Percentiles rank a stretch among this genome's conserved stretches.
Evolutionary conservation across 306 rosid species (phyloP).

Genomic region (Glycine tomentella): DNA sequence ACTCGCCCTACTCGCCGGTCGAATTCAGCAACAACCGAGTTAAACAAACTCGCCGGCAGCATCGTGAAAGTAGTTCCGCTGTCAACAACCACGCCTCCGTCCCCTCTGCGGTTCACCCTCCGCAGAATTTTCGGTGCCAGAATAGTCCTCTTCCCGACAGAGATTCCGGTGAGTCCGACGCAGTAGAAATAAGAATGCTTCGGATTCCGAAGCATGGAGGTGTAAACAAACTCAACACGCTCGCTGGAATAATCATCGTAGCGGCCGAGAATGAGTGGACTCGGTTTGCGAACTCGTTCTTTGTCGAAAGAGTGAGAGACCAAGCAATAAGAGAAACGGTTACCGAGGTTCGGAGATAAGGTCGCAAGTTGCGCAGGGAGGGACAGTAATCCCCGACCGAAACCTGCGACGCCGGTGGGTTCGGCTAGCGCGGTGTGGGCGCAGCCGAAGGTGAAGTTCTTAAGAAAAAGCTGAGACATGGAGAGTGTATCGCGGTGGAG

Average conservation of each 20-base stretch:
- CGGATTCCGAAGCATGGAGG: conserved; percentile 78
- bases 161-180: conserved; percentile 72
- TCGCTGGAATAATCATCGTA: conserved; percentile 25
- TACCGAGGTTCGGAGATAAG: conserved; percentile 73
- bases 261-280: conserved; percentile 88
- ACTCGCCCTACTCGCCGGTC: conserved; percentile 66
- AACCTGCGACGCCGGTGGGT: conserved; percentile 94
- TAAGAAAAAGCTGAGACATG: conserved; percentile 58
- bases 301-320: conserved; percentile 83
- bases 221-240: conserved; percentile 60
- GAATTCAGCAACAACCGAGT: conserved; percentile 74
- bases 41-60: conserved; percentile 72
- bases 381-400: conserved; percentile 82
- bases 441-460: conserved; percentile 87
- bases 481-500: conserved; percentile 64
- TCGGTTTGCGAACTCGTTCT: conserved; percentile 68
- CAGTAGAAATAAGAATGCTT: conserved; percentile 88
- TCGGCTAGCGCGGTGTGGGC: conserved; percentile 89
- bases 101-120: conserved; percentile 63
- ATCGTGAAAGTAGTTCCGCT: conserved; percentile 94
- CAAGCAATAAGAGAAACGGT: conserved; percentile 84
- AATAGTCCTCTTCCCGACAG: conserved; percentile 61
- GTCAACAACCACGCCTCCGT: conserved; percentile 89
- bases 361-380: conserved; percentile 78
- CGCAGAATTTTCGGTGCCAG: conserved; percentile 69